Base-by-base conservation (phyloP, 1,139 yeast species). In the Pichia terricola region DNA sequence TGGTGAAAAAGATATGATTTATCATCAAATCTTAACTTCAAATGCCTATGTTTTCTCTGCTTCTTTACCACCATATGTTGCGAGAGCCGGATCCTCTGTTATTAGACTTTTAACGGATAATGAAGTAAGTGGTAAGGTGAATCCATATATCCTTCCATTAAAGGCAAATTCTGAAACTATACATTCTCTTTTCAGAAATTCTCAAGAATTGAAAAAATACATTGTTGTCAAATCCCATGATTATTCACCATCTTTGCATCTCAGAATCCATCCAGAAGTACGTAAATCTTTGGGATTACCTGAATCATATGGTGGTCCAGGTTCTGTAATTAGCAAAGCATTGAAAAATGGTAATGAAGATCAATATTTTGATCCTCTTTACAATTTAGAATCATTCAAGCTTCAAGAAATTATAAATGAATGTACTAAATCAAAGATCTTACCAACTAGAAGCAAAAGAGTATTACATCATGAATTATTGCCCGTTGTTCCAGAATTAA, bases 31-130 rank as follows among this genome's bases (percentile, higher is more conserved):
- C 60, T 82, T 89, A 57, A 85, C 88, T 32, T 85, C 95, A 8
- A 72, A 75, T 53, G 96, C 96, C 3, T 91, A 87, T 60, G 94
- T 94, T 48, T 91, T 87, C 60, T 83, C 95, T 59, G 99, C 99
- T 8, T 78, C 96, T 3, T 75, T 91, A 61, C 97, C 98, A 11
- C 94, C 97, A 22, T 89, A 84, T 63, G 75, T 88, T 40, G 95
- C 95, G 1, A 75, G 72, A 47, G 81, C 80, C n/a, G 77, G 81
- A 0, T 73, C 85, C 2, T 74, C 73, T 43, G 80, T 81, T 3
- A 68, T 88, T 40, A 62, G 68, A 9, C 54, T 70, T 32, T 65
- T 79, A 52, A 67, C 68, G 40, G 51, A 58, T 5, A 49, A 52
- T 9, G 51, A 51, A 8, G n/a, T 9, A 16, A 40, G 51, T 39